Evolutionary conservation across 176 grass and related monocot species (phyloP), one percentile per base, ranked within the genome.

Genomic region (Elaeis guineensis): DNA sequence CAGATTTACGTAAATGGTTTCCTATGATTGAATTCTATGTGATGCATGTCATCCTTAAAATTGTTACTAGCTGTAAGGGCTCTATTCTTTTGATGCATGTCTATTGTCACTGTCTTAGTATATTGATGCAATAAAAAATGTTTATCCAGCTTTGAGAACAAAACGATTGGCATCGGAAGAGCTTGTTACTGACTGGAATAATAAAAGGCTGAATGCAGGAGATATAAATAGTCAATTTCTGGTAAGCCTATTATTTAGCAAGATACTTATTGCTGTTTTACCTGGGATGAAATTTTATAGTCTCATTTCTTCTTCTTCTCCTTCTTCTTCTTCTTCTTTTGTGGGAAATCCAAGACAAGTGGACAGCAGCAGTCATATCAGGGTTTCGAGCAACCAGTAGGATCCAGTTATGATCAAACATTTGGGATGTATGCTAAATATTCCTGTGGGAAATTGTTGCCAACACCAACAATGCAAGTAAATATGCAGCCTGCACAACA

Each of bases 141-240:
- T 44, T 44, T 14, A 44, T 78, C 77, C 70, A 95, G 86, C 90
- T 49, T 72, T 95, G 70, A 82, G 86, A 49, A 95, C 72, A 58
- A 95, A 95, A 66, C 64, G 90, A 17, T 86, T 90, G 73, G 86
- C 90, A 69, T 86, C 90, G 11, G 86, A 95, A 57, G 90, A 90
- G 52, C 84, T 89, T 26, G 61, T 57, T 11, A 81, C 80, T 86
- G 90, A 74, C 16, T 95, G 86, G 82, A 85, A 89, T 83, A 89
- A 75, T 64, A 95, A 95, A 83, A 86, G 90, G 63, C 76, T 95
- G 19, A 89, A 89, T 86, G 82, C 86, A 59, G 90, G 85, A 73
- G 71, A 86, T 72, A 68, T 79, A 69, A 68, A 62, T 75, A 75
- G 82, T 68, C 78, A 63, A 17, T 68, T 90, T 71, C 74, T 74